Evolutionary conservation across 148 eudicot species (phyloP), one percentile per base, ranked within the genome.

Genomic region (Selenicereus undatus): DNA sequence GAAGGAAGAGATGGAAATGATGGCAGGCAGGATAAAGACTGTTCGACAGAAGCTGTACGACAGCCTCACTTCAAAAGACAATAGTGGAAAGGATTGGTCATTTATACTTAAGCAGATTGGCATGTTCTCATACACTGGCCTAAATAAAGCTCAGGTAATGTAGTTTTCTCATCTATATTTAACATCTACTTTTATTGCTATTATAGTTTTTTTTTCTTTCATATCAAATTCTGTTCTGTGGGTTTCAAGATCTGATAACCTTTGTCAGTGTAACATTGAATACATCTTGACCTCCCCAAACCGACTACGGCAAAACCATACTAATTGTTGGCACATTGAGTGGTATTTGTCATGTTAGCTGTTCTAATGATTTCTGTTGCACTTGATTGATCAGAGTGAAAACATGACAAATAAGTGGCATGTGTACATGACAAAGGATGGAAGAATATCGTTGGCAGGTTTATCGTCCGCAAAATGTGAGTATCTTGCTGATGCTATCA

Each of bases 351-450:
- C 12, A 48, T 48, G 76, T n/a, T 73, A 6, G 4, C 32, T 62
- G 0, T 16, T 79, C 22, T 79, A 45, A 71, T 24, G 54, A 32
- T 36, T 54, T 21, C 52, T 11, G 5, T 27, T 26, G 62, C 12
- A 1, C 17, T 65, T 50, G 29, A 60, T 66, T 80, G 35, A 77
- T n/a, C 90, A 95, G 99, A 93, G 97, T 58, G 99, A 95, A 42
- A 95, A 92, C 85, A 95, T 95, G 99, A 89, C 97, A 16, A 78
- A 87, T 74, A 95, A 95, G 85, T 95, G 99, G 99, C 97, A 95
- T 26, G 86, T 95, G 22, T 92, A 93, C 95, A 93, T 95, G 99
- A 93, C 97, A 32, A 95, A 95, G 84, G 99, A 95, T 27, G 99
- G 99, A 76, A 93, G 99, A 84, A 93, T 95, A 82, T 95, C 99